Conservation (phyloP, 2,329 filamentous ascomycete genomes). For the Fusarium anthophilum region DNA sequence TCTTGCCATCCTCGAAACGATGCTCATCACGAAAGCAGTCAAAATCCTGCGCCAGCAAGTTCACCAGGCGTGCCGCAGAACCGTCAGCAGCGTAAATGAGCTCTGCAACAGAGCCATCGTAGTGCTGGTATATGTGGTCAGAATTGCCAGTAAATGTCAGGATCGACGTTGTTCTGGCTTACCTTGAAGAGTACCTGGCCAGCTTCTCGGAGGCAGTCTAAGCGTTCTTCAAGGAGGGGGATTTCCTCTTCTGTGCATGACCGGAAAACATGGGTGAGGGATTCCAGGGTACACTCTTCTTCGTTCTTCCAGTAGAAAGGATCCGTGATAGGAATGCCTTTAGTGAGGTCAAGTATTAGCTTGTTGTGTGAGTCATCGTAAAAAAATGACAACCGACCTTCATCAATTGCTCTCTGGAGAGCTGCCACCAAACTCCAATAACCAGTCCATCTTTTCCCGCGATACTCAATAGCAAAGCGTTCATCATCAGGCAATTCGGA, state of each 20-base stretch:
- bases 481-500: constrained; percentile 75
- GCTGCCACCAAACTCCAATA: constrained; percentile 95
- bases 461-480: constrained; percentile 85
- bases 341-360: not conserved
- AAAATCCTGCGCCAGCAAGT: constrained; percentile 84
- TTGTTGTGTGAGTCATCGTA: not conserved
- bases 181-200: constrained; percentile 82
- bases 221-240: constrained; percentile 80
- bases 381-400: constrained; percentile 60
- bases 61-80: constrained; percentile 87
- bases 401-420: constrained; percentile 86
- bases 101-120: constrained; percentile 76
- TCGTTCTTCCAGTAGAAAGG: constrained; percentile 87
- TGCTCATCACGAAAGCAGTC: constrained; percentile 86
- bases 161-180: constrained; percentile 37
- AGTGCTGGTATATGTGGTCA: constrained; percentile 63
- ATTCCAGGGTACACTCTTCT: constrained; percentile 77
- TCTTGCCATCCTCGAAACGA: constrained; percentile 74
- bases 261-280: constrained; percentile 81
- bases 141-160: not conserved
- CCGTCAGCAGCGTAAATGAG: constrained; percentile 78
- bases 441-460: constrained; percentile 84
- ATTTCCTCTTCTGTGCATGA: constrained; percentile 89
- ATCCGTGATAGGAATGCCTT: constrained; percentile 87
- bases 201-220: constrained; percentile 83